Evolutionary conservation across 2,329 filamentous ascomycete species (phyloP), one percentile per base, ranked within the genome.

Genomic region (Aspergillus fijiensis): DNA sequence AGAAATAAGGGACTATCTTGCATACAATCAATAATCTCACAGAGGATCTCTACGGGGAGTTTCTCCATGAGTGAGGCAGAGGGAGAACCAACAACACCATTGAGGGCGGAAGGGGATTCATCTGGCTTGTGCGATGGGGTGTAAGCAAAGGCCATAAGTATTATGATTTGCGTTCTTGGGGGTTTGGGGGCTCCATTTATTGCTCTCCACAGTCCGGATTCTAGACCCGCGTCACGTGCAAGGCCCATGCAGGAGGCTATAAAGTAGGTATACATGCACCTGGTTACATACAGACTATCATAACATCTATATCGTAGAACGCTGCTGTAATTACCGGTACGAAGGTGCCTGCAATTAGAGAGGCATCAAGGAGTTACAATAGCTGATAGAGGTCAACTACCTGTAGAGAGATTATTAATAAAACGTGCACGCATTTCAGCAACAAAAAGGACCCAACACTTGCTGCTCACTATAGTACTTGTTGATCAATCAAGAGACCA

Each of bases 1-100:
- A 58, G 57, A 60, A 61, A 60, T 23, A 60, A 62, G 66, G 65
- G 65, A 47, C 51, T 11, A 19, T 19, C 19, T 19, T 59, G 59
- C 85, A 79, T 78, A 89, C 86, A 85, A 65, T 82, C 81, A 61
- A 88, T 76, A 65, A 89, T 84, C 69, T 88, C 83, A 63, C 87
- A 79, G 59, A 89, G 71, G 63, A 89, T 83, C 77, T 89, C 87
- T 73, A 84, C 81, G 45, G 87, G 87, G 64, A 89, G 82, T 67
- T 79, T 79, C 65, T 85, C 80, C 72, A 86, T 80, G 68, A 59
- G 65, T 65, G 57, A 64, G 48, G 50, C 59, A 54, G 60, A 59
- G 52, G 55, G 55, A 59, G 53, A 57, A 55, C 53, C 60, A 57
- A 55, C 54, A 58, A 55, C 60, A 66, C 64, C 72, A 73, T 73